These are phyloP conservation scores for Lactarius sanguifluus DNA, from an alignment of 768 basidiomycete genomes.

Conservation along the genomic window DNA sequence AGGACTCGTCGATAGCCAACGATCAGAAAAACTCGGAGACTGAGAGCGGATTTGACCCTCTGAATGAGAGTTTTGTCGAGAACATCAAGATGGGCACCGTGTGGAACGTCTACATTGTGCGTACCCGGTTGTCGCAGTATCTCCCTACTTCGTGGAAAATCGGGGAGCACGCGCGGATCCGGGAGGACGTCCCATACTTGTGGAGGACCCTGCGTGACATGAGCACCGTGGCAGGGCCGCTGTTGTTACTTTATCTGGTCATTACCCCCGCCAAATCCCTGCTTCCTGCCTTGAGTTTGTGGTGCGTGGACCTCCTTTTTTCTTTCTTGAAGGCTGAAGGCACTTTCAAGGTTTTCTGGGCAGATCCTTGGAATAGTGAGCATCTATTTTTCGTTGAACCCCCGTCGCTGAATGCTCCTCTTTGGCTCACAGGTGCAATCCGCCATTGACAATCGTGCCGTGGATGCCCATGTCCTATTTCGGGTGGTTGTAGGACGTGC, in stretches of 20 bases:
- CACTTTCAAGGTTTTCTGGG: slow-evolving; percentile 17
- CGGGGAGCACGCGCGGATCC: background rate
- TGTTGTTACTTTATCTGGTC: slow-evolving; percentile 15
- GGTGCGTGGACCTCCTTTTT: background rate
- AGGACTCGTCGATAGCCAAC: background rate
- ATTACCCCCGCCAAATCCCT: slow-evolving; percentile 5
- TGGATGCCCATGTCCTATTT: slow-evolving; percentile 24
- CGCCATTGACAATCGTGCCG: slow-evolving; percentile 24
- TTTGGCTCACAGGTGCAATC: slow-evolving; percentile 14
- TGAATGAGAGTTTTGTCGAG: background rate
- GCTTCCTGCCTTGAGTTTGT: slow-evolving; percentile 18
- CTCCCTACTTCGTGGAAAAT: background rate
- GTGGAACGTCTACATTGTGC: background rate
- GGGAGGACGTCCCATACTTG: background rate
- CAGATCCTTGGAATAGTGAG: slow-evolving; percentile 31
- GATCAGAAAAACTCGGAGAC: background rate
- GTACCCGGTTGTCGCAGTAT: background rate
- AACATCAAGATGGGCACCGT: background rate
- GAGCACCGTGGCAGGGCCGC: slow-evolving; percentile 8
- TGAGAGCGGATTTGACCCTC: background rate
- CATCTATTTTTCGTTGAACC: background rate
- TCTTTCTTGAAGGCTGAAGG: background rate
- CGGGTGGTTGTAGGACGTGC: slow-evolving; percentile 47
- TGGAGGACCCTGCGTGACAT: slow-evolving; percentile 50
- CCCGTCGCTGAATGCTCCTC: background rate